A percentile compares a stretch with the other conserved stretches of the same genome.
Evolutionary conservation across 306 rosid species (phyloP).

Genomic region (Amphicarpaea edgeworthii): DNA sequence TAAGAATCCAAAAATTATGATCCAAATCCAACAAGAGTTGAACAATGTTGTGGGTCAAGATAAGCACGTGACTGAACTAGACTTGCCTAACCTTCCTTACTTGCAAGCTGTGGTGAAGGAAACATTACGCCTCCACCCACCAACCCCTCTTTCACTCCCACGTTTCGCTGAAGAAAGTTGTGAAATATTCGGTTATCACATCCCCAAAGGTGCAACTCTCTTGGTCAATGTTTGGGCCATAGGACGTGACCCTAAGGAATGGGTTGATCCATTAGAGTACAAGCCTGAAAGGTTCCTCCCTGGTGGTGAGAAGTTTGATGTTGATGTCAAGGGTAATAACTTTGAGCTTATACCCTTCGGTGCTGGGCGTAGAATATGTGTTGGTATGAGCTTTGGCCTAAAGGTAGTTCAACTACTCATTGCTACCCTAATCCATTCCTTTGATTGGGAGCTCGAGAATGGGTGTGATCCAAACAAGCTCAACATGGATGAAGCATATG

Average conservation of each 20-base stretch:
- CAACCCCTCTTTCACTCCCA: slow-evolving; percentile 63
- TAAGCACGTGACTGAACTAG: slow-evolving; percentile 60
- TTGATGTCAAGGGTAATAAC: slow-evolving; percentile 70
- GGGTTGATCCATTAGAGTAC: slow-evolving; percentile 67
- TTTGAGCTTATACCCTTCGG: slow-evolving; percentile 78
- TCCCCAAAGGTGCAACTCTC: slow-evolving; percentile 79
- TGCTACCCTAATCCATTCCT: slow-evolving; percentile 62
- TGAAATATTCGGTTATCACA: slow-evolving; percentile 64
- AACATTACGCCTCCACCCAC: slow-evolving; percentile 60
- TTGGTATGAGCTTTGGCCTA: slow-evolving; percentile 69
- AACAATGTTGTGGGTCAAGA: slow-evolving; percentile 40
- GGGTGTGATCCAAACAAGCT: slow-evolving; percentile 35
- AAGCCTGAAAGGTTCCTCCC: slow-evolving; percentile 76
- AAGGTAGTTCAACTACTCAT: slow-evolving; percentile 64
- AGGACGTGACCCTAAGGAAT: slow-evolving; percentile 68
- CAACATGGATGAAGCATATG: slow-evolving; percentile 83
- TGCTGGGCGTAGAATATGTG: slow-evolving; percentile 85
- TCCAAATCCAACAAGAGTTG: neutral
- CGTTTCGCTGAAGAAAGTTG: slow-evolving; percentile 62
- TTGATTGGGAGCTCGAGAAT: neutral
- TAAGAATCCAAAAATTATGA: neutral
- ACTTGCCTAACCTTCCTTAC: slow-evolving; percentile 59
- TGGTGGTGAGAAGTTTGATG: slow-evolving; percentile 56
- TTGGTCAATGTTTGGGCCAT: slow-evolving; percentile 87
- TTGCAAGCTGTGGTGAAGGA: slow-evolving; percentile 54